A percentile compares a stretch with the other conserved stretches of the same genome.
Conservation (phyloP, 352 stramenopile genomes). For the Globisporangium barbulae region DNA sequence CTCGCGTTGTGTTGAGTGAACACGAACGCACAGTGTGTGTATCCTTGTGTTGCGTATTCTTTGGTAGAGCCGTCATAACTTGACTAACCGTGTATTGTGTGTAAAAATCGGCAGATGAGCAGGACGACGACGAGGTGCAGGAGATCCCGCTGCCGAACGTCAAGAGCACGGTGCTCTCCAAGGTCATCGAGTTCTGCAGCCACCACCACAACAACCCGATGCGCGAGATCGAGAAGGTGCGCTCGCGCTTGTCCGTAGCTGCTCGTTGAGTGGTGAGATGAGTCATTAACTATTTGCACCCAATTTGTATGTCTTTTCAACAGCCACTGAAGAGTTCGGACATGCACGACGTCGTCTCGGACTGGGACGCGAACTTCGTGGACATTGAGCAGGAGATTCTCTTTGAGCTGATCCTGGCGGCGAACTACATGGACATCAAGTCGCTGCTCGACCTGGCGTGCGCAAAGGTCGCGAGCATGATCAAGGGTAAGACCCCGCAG, state of each 20-base stretch:
- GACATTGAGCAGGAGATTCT: slow-evolving; percentile 98
- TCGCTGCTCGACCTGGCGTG: slow-evolving; percentile 89
- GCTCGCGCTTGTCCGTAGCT: neutral
- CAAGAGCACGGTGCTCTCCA: slow-evolving; percentile 95
- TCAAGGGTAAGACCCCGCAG: slow-evolving; percentile 98
- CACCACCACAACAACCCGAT: slow-evolving; percentile 97
- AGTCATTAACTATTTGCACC: neutral
- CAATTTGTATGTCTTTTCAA: slow-evolving; percentile 1
- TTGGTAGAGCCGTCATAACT: neutral
- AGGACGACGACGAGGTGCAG: slow-evolving; percentile 93
- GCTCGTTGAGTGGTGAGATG: neutral
- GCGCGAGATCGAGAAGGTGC: slow-evolving; percentile 98
- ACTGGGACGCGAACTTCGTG: slow-evolving; percentile 99
- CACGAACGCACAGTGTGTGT: neutral
- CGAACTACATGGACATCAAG: slow-evolving; percentile 99
- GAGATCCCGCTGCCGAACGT: slow-evolving; percentile 98
- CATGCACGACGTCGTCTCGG: slow-evolving; percentile 99
- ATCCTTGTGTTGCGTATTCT: neutral
- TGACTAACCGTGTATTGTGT: neutral
- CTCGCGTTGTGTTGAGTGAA: neutral
- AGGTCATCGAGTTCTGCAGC: slow-evolving; percentile 97
- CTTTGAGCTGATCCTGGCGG: slow-evolving; percentile 99
- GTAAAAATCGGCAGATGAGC: slow-evolving; percentile 71
- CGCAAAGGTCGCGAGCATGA: slow-evolving; percentile 92
- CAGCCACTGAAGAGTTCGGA: slow-evolving; percentile 96